Evolutionary conservation across 1,139 yeast genomes (phyloP).

Genomic region (Ogataea hybrid): DNA sequence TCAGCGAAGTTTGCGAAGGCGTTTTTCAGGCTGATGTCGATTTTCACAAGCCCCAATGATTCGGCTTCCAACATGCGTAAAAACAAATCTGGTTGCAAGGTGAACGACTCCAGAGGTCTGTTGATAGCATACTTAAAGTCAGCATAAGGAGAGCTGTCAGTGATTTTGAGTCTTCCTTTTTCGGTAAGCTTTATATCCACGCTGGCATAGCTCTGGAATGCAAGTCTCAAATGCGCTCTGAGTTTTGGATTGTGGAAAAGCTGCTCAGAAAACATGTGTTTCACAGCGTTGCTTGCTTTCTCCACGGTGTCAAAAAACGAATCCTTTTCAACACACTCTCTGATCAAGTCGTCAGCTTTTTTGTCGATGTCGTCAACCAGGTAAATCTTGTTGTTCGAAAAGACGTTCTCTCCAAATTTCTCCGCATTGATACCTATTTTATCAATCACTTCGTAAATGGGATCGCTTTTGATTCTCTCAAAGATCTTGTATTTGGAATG

Average conservation of each 20-base stretch:
- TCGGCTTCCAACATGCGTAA: constrained; percentile 94
- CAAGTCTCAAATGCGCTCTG: constrained; percentile 70
- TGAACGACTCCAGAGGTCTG: constrained; percentile 72
- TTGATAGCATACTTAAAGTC: constrained; percentile 91
- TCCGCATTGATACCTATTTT: constrained; percentile 78
- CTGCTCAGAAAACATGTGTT: constrained; percentile 75
- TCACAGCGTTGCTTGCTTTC: constrained; percentile 65
- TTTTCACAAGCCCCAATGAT: constrained; percentile 51
- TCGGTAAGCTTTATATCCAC: constrained; percentile 80
- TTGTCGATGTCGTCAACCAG: constrained; percentile 70
- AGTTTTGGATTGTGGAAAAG: constrained; percentile 79
- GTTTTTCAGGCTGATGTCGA: constrained; percentile 40
- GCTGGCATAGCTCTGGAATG: constrained; percentile 64
- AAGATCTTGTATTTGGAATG: constrained; percentile 72
- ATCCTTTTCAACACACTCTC: constrained; percentile 48
- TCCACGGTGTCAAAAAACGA: constrained; percentile 57
- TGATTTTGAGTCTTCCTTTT: constrained; percentile 81
- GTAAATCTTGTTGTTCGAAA: constrained; percentile 68
- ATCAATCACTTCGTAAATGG: constrained; percentile 64
- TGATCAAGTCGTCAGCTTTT: constrained; percentile 56
- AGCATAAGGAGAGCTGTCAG: constrained; percentile 75
- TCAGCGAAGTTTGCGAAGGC: constrained; percentile 37
- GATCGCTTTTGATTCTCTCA: constrained; percentile 72
- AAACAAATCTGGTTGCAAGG: constrained; percentile 72
- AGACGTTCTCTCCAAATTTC: constrained; percentile 81